Evolutionary conservation across 148 eudicot species (phyloP).

Genomic region (Nyssa sinensis): DNA sequence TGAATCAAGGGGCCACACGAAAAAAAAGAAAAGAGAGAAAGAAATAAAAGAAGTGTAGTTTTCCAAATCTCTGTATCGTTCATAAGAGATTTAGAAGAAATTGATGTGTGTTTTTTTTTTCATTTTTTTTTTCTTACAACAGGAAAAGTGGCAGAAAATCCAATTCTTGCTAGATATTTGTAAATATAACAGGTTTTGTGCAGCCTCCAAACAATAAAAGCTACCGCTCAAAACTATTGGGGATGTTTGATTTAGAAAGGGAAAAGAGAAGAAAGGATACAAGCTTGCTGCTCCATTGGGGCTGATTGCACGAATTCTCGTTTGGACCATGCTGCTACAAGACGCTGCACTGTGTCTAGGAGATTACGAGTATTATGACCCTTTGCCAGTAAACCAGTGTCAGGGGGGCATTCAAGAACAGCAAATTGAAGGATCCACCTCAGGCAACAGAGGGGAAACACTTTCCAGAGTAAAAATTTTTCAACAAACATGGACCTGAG

Average conservation of each 20-base stretch:
- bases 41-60: neutral
- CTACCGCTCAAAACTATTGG: neutral
- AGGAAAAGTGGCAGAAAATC: neutral
- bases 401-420: constrained; percentile 60
- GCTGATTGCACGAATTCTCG: constrained; percentile 85
- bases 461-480: constrained; percentile 79
- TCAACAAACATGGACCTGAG: constrained; percentile 74
- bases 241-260: neutral
- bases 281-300: constrained; percentile 79
- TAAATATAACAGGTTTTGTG: neutral
- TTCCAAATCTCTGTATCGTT: neutral
- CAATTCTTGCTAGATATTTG: neutral
- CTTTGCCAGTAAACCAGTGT: constrained; percentile 35
- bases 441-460: constrained; percentile 79
- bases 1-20: constrained; percentile 42
- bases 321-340: constrained; percentile 70
- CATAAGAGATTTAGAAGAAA: too few species aligned
- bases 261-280: constrained; percentile 58
- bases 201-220: neutral
- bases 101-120: too few species aligned
- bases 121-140: neutral
- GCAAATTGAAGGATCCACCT: constrained; percentile 97
- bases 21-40: neutral
- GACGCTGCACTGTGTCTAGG: constrained; percentile 54
- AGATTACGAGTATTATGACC: constrained; percentile 36